Conservation (phyloP, 129 eudicot species). For the Rutidosis leptorrhynchoides region DNA sequence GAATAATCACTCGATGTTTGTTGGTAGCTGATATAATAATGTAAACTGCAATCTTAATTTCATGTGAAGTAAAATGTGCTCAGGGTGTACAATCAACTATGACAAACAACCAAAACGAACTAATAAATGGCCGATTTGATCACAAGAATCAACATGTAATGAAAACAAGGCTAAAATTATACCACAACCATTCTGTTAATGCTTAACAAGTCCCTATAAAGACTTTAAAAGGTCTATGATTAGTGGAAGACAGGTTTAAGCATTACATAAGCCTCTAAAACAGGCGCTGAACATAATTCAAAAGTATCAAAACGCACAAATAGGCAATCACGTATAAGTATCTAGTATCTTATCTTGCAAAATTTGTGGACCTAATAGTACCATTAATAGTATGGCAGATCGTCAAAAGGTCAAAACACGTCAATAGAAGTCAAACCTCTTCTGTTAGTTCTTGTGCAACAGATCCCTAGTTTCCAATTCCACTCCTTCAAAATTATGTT, state of each 20-base stretch:
- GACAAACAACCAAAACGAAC: not conserved
- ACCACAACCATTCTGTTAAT: not conserved
- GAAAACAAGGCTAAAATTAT: not conserved
- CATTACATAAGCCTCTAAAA: not conserved
- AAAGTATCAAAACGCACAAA: slow-evolving; percentile 10
- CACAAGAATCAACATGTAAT: not conserved
- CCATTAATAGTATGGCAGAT: not conserved
- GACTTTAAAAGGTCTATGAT: not conserved
- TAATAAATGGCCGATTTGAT: not conserved
- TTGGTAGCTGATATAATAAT: too few species aligned
- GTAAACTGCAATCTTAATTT: too few species aligned
- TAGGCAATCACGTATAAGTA: slow-evolving; percentile 8
- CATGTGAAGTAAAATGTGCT: not conserved
- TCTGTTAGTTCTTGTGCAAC: slow-evolving; percentile 41
- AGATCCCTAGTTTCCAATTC: slow-evolving; percentile 53
- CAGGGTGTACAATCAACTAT: not conserved
- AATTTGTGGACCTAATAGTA: slow-evolving; percentile 3
- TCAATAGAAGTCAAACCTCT: slow-evolving; percentile 19
- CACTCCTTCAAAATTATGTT: slow-evolving; percentile 45
- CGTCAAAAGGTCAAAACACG: slow-evolving; percentile 22
- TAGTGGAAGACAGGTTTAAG: not conserved
- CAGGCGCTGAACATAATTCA: not conserved
- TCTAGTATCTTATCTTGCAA: slow-evolving; percentile 16
- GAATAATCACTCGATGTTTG: too few species aligned
- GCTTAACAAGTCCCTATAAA: not conserved